A percentile compares a stretch with the other conserved stretches of the same genome.
These are phyloP conservation scores for Cerioporus squamosus DNA, from an alignment of 1,284 basidiomycete species.

Conservation along the genomic window DNA sequence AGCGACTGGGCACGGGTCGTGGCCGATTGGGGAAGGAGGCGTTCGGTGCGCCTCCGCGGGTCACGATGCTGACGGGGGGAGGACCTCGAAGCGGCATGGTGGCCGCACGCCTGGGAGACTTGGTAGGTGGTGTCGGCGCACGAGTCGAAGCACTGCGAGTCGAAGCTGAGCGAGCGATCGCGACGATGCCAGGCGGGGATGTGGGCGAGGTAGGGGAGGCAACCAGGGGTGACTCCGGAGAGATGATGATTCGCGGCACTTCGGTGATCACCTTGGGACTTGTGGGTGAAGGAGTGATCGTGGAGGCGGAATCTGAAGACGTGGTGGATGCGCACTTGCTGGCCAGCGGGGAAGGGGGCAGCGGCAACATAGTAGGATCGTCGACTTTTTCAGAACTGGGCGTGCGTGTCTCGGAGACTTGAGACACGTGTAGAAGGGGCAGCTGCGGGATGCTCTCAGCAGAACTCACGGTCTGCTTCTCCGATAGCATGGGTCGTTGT, in stretches of 20 bases:
- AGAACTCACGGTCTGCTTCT: constrained; percentile 1
- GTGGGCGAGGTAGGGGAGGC: background rate
- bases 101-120: background rate
- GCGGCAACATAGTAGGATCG: background rate
- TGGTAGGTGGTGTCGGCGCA: constrained; percentile 11
- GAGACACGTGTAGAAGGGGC: background rate
- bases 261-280: background rate
- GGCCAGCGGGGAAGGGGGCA: background rate
- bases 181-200: background rate
- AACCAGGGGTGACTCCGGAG: constrained; percentile 5
- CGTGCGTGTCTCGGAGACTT: background rate
- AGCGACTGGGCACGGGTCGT: background rate
- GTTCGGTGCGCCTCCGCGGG: background rate
- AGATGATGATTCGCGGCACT: constrained; percentile 9
- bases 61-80: background rate
- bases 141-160: constrained; percentile 3
- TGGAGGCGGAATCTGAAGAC: constrained; percentile 2
- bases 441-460: background rate
- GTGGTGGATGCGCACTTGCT: constrained; percentile 1
- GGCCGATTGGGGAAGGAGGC: background rate
- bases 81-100: background rate
- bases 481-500: background rate
- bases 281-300: background rate
- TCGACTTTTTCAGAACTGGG: constrained; percentile 1
- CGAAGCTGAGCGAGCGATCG: constrained; percentile 1